Base-by-base conservation (phyloP, 2,329 filamentous ascomycete genomes). In the Epichloe baconii region DNA sequence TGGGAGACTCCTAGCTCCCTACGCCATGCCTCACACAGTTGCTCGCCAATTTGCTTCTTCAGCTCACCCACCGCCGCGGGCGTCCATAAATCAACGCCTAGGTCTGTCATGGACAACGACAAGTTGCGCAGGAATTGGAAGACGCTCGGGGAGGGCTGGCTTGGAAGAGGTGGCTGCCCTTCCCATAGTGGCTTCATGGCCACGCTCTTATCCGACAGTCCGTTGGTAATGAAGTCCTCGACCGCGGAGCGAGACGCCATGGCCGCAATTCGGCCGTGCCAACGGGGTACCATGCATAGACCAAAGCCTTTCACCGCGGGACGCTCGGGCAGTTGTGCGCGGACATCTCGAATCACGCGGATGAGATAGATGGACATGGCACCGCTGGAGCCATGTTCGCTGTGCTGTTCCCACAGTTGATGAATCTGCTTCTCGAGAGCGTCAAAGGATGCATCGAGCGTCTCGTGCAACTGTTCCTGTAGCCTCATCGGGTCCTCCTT, bases 71-170 rank as follows among this genome's bases (percentile, higher is more conserved):
- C 77, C 0, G 86, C 85, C 2, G 74, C 72, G 2, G 79, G 75
- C 49, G 83, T 89, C 90, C 90, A 97, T 3, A 96, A 66, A 63
- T 96, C 91, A 44, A 78, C 72, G 0, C 90, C 90, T 3, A 77
- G 71, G 12, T 75, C 71, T 3, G 77, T 77, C 88, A 96, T 94
- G 5, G 75, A 71, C 45, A 71, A 68, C 4, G 79, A 78, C 31
- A 95, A 62, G 44, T 73, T 73, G 23, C 80, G 79, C 47, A 96
- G 61, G 50, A 94, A 82, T 53, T 76, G 78, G 62, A 95, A 95
- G 0, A 81, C 72, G 19, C 76, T 74, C 0, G 87, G 82, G 0
- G 88, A 91, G 1, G 88, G 88, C 60, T 93, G 87, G 5, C 81
- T 75, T 0, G 91, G 91, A 42, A 95, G 64, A 26, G 80, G 73